Evolutionary conservation across 1,284 basidiomycete species (phyloP), one percentile per base, ranked within the genome.

Genomic region (Exobasidium rhododendri): DNA sequence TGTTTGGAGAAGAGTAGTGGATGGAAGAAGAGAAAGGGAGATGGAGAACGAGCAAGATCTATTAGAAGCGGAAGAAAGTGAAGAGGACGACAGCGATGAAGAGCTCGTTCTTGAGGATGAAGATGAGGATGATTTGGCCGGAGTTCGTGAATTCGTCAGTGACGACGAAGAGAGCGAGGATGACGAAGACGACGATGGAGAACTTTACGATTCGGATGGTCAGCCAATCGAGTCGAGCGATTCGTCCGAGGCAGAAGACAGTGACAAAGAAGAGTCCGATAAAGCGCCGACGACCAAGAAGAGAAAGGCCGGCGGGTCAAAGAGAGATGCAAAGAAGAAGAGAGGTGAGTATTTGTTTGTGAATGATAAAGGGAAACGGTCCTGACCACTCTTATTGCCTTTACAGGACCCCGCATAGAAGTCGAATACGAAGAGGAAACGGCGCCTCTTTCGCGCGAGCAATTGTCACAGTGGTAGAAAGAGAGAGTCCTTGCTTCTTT

Each of bases 341-440:
- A 65, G 59, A 24, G 65, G 64, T 59, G 24, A 55, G 62, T 40
- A 7, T 0, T 29, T 2, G 4, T 3, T 31, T 44, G 5, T 26
- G 14, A 32, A 7, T 20, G 22, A 45, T 31, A 7, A 40, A 17
- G 17, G 35, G 35, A 7, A 40, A 40, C 35, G 17, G 35, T 10
- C 35, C n/a, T n/a, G 17, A 1, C 59, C 14, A n/a, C 3, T 52
- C 1, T 4, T 14, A 4, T 4, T 55, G 10, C 13, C 13, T 22
- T 29, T 2, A 10, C 24, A 52, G 89, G 87, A 26, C 88, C 92
- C 6, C 85, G 88, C 68, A 88, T 97, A 80, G 91, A 94, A 80
- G 31, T 62, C 44, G 77, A 79, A 57, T 88, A 97, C 80, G 94
- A 97, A 81, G 94, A 96, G 86, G 94, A 94, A 78, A 85, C 88